Evolutionary conservation across 495 filamentous ascomycete species (phyloP).

Genomic region (Penicillium dipodomyicola): DNA sequence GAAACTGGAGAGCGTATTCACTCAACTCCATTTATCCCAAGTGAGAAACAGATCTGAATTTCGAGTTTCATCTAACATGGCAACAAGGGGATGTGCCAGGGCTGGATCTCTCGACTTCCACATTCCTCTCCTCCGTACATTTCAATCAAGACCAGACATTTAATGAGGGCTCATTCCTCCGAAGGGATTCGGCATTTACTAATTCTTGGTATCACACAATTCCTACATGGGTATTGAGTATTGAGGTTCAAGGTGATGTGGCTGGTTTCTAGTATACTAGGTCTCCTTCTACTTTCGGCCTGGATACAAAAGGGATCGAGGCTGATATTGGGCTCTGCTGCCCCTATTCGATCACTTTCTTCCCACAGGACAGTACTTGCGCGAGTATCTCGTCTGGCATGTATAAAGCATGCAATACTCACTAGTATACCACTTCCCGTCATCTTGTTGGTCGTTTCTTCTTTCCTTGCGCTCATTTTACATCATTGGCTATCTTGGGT

Average conservation of each 20-base stretch:
- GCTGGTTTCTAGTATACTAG: neutral
- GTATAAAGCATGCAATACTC: neutral
- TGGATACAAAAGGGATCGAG: conserved; percentile 3
- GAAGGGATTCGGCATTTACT: neutral
- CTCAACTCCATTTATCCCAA: too few relatives aligned
- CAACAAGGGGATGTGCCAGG: neutral
- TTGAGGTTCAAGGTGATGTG: neutral
- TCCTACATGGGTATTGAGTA: neutral
- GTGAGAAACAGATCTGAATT: neutral
- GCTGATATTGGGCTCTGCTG: conserved; percentile 5
- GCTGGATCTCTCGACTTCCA: neutral
- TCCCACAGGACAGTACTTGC: too few relatives aligned
- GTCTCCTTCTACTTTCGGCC: neutral
- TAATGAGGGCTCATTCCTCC: conserved; percentile 7
- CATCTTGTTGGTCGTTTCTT: neutral
- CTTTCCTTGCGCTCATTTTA: neutral
- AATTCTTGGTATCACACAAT: conserved; percentile 1
- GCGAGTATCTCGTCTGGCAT: neutral
- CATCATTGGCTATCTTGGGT: neutral
- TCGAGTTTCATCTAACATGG: neutral
- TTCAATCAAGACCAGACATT: conserved; percentile 1
- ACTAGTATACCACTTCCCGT: neutral
- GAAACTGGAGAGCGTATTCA: neutral
- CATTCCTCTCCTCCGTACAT: conserved; percentile 7
- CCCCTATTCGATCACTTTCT: neutral